A percentile compares a stretch with the other conserved stretches of the same genome.
phyloP scores from a whole-genome alignment of 495 filamentous ascomycete genomes.

The Wilcoxina mikolae region DNA sequence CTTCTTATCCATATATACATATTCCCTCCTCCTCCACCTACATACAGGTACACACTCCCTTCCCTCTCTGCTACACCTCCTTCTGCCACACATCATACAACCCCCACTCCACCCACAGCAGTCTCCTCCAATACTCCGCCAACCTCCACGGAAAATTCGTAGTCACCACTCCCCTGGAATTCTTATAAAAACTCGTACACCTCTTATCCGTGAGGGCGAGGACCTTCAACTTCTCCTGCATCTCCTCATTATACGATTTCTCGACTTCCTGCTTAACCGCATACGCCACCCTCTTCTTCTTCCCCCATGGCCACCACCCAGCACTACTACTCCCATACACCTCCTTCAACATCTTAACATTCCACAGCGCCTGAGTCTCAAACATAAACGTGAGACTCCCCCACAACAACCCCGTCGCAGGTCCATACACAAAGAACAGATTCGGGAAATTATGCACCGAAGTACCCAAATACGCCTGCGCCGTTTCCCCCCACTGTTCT shows the following conservation, averaged over 20 bases:
- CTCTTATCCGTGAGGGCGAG: background rate
- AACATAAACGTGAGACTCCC: constrained; percentile 7
- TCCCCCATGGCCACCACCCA: background rate
- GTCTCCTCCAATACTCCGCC: constrained; percentile 7
- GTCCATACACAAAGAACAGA: constrained; percentile 41
- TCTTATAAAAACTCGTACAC: constrained; percentile 8
- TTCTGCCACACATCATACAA: constrained; percentile 5
- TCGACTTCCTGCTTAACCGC: constrained; percentile 3
- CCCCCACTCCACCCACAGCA: constrained; percentile 4
- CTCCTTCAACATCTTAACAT: background rate
- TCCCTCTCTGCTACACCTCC: background rate
- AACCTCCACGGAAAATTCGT: constrained; percentile 9
- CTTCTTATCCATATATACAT: too few species aligned
- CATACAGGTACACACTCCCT: background rate
- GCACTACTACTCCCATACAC: too few species aligned
- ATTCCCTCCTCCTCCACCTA: too few species aligned
- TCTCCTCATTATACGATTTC: background rate
- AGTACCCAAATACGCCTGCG: constrained; percentile 32
- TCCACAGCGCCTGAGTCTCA: constrained; percentile 6
- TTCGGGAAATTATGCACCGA: constrained; percentile 34
- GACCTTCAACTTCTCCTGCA: constrained; percentile 5
- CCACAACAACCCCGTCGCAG: constrained; percentile 16
- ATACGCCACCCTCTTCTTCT: background rate
- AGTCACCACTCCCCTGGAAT: constrained; percentile 2
- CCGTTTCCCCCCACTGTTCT: constrained; percentile 32